Base-by-base conservation (phyloP, 2,329 filamentous ascomycete species). In the Arthrocladium fulminans region DNA sequence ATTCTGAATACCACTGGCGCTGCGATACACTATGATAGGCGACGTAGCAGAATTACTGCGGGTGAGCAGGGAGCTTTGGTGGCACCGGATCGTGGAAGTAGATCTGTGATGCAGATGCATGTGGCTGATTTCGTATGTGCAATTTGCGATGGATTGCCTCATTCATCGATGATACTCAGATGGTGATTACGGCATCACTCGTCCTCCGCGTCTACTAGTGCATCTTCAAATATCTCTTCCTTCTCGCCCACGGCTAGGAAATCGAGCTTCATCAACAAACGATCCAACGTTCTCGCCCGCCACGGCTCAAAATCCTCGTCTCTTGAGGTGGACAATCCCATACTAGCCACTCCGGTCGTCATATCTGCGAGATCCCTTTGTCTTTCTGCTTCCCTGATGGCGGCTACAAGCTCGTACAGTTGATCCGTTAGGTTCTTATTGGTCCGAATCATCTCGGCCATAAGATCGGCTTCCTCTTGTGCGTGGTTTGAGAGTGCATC, bases 221-320 rank as follows among this genome's bases (percentile, higher is more conserved):
- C 42, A 45, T 34, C 42, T 35, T 34, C 42, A 22, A 45, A 35
- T 29, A 19, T 25, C 6, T 45, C 52, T 15, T 39, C 35, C 10
- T 53, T 51, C 9, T 43, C 49, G 20, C 40, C 51, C 10, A 45
- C 51, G 5, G 40, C 47, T 25, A 59, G 44, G 37, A 76, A 80
- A 56, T 95, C 88, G 58, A 96, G 70, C 71, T 95, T 95, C 87
- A 95, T 94, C 62, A 96, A 66, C 61, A 96, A 67, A 50, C 86
- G 74, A 68, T 95, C 88, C 39, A 96, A 80, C 1, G 88, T 86
- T 0, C 86, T 86, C 2, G 87, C 78, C 51, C 84, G 80, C 53
- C 79, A 75, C 1, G 87, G 84, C 24, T 82, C 73, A 63, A 95
- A 53, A 66, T 55, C 72, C 60, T 25, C 63, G 29, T 48, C 15